These are phyloP conservation scores for Pinus taeda DNA, from an alignment of 75 land plant genomes.

Conservation along the genomic window DNA sequence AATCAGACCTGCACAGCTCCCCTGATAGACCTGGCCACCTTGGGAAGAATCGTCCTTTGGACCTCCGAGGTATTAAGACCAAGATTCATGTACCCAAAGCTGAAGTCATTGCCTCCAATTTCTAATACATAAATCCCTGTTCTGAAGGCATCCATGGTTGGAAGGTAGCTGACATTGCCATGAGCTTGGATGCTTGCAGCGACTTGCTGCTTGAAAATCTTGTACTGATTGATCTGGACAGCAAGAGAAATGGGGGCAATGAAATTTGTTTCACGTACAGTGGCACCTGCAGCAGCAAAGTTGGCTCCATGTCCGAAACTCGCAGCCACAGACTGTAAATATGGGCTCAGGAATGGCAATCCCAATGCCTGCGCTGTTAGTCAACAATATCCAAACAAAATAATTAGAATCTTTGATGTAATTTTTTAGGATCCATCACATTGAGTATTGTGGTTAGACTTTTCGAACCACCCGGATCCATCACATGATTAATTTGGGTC, in stretches of 20 bases:
- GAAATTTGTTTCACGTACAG: slow-evolving; percentile 17
- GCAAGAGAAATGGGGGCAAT: slow-evolving; percentile 25
- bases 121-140: not conserved
- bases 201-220: slow-evolving; percentile 23
- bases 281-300: slow-evolving; percentile 71
- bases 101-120: not conserved
- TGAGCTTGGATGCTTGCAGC: not conserved
- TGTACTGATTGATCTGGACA: slow-evolving; percentile 21
- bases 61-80: not conserved
- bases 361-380: slow-evolving; percentile 7
- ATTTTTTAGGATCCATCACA: no score
- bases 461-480: no score
- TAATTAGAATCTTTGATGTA: no score
- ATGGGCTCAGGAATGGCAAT: slow-evolving; percentile 51
- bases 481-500: no score
- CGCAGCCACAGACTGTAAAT: slow-evolving; percentile 48
- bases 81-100: slow-evolving; percentile 1
- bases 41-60: not conserved
- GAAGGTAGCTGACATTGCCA: not conserved
- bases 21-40: not conserved
- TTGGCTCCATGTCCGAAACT: slow-evolving; percentile 68
- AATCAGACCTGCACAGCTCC: no score
- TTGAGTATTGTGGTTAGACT: no score
- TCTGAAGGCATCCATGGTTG: not conserved
- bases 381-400: no score